Conservation (phyloP, 129 eudicot genomes). For the Smallanthus sonchifolius region DNA sequence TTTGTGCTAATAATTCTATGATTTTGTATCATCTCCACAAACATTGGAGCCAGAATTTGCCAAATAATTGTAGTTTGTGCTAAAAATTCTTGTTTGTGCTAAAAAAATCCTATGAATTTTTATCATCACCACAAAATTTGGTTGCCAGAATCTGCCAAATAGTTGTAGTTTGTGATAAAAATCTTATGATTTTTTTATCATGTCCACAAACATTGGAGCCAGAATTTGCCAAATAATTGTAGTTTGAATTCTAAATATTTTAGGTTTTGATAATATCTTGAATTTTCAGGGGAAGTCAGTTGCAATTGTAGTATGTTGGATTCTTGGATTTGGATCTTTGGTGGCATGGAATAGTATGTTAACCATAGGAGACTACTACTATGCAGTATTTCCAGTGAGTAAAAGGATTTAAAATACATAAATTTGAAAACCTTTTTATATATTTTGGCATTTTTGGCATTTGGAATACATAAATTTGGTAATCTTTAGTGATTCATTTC, state of each 20-base stretch:
- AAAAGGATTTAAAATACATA: background rate
- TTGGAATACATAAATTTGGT: background rate
- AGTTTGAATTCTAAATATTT: background rate
- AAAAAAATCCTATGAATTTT: background rate
- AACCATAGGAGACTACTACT: conserved; percentile 72
- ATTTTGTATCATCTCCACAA: background rate
- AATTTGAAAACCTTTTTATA: background rate
- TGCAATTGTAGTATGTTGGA: conserved; percentile 59
- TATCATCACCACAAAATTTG: background rate
- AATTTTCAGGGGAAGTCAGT: conserved; percentile 46
- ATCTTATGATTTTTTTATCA: background rate
- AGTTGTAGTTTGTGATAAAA: background rate
- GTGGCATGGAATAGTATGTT: conserved; percentile 82
- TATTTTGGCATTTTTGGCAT: background rate
- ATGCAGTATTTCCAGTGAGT: conserved; percentile 60
- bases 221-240: background rate
- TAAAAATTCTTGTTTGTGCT: too few relatives aligned
- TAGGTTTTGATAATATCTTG: background rate
- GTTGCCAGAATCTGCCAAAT: too few relatives aligned
- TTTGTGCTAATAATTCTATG: background rate
- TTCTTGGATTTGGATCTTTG: conserved; percentile 78
- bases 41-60: background rate
- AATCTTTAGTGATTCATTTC: background rate
- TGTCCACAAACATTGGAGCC: background rate
- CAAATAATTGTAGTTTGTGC: background rate